Evolutionary conservation across 345 rosid species (phyloP), one percentile per base, ranked within the genome.

Genomic region (Brassica incana): DNA sequence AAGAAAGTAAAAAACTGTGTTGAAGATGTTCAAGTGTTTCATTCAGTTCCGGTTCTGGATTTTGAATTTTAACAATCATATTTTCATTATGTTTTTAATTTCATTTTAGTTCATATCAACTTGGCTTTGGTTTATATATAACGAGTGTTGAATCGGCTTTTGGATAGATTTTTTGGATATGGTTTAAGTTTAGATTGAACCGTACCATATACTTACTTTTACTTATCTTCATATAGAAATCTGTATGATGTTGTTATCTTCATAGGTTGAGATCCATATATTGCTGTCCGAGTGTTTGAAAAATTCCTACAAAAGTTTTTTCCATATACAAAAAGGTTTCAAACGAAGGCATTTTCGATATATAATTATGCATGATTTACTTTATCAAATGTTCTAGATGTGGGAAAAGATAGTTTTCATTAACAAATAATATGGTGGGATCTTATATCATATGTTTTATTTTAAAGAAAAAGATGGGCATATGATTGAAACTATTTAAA

Each of bases 351-450:
- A 38, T 66, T 35, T 54, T 16, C 14, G 12, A 20, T 50, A 54
- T 68, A 29, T 61, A 63, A 43, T 43, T 30, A 32, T 15, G 29
- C 1, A 27, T 27, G 33, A 0, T 65, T 65, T 33, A 32, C 56
- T n/a, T 77, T 70, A 63, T 48, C 65, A 3, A 33, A 38, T 62
- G 43, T 70, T 77, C 65, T 62, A 77, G 43, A 70, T 63, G 80
- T 77, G 69, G 75, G 70, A 12, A 69, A 62, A 62, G 6, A 69
- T 61, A 30, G 69, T 30, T 77, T 69, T 69, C 60, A 61, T 77
- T 45, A 45, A 77, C 18, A 77, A 61, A 69, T 77, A 68, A 68
- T 76, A 54, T 67, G 66, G 58, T 36, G 78, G 72, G 66, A 75
- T 76, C 45, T 38, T 58, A 67, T 58, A 27, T 12, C 25, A 43